phyloP scores from a whole-genome alignment of 768 basidiomycete species.

The Mycena rosella region DNA sequence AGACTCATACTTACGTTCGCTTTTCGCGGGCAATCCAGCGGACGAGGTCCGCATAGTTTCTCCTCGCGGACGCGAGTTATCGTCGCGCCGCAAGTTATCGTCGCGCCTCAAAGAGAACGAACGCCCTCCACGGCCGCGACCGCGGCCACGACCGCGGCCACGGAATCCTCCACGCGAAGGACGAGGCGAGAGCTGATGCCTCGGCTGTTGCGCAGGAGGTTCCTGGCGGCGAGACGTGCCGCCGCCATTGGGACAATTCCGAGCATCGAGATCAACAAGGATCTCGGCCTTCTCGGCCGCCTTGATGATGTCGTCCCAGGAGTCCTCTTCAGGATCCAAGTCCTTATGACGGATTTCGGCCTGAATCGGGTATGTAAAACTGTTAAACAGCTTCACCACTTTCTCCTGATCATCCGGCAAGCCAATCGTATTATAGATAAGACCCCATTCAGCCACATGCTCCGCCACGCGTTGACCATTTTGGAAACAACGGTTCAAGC shows the following conservation, averaged over 20 bases:
- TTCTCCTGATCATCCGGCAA: conserved; percentile 33
- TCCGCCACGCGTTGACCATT: conserved; percentile 26
- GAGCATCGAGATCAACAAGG: not conserved
- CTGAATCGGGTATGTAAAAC: conserved; percentile 36
- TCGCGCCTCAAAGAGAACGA: too few relatives aligned
- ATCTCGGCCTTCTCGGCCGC: conserved; percentile 40
- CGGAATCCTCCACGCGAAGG: conserved; percentile 1
- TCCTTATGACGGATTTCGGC: conserved; percentile 36
- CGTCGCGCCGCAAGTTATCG: too few relatives aligned
- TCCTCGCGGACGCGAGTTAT: not conserved
- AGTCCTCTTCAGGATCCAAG: conserved; percentile 27
- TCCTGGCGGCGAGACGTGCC: too few relatives aligned
- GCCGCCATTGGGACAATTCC: too few relatives aligned
- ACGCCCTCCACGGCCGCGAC: conserved; percentile 33
- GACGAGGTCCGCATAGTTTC: conserved; percentile 1
- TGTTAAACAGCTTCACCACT: conserved; percentile 43
- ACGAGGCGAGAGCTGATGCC: too few relatives aligned
- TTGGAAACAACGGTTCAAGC: conserved; percentile 7
- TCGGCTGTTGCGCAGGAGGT: not conserved
- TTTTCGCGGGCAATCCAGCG: not conserved
- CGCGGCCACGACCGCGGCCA: conserved; percentile 45
- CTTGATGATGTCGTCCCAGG: conserved; percentile 37
- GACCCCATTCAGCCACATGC: conserved; percentile 41
- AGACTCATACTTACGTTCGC: not conserved
- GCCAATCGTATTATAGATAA: conserved; percentile 38